phyloP scores from a whole-genome alignment of 75 land plant genomes.

The Picea glauca region DNA sequence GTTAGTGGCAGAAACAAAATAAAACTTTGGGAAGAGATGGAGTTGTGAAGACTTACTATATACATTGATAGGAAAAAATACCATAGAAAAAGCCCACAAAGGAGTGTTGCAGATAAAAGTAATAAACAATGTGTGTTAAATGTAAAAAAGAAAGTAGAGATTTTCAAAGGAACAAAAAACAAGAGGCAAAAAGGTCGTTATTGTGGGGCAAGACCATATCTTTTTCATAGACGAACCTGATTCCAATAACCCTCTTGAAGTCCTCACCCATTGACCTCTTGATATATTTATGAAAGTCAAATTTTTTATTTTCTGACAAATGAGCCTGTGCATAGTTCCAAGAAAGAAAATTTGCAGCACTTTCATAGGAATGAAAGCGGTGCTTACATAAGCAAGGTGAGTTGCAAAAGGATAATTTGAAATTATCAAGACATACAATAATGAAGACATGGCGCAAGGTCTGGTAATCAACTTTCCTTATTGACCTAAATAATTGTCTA shows the following conservation, averaged over 20 bases:
- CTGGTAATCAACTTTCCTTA: constrained; percentile 64
- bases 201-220: too few relatives aligned
- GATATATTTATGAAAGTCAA: not conserved
- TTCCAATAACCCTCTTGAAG: constrained; percentile 3
- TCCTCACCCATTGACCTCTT: not conserved
- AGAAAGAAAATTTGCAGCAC: not conserved
- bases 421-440: constrained; percentile 30
- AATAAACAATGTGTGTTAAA: not conserved
- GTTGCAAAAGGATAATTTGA: not conserved
- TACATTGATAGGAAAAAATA: too few relatives aligned
- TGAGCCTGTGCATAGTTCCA: constrained; percentile 29
- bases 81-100: too few relatives aligned
- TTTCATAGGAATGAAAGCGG: not conserved
- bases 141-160: too few relatives aligned
- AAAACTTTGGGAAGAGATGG: too few relatives aligned
- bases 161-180: too few relatives aligned
- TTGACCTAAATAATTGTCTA: constrained; percentile 77
- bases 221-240: not conserved
- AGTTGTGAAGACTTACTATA: too few relatives aligned
- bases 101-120: not conserved
- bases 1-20: too few relatives aligned
- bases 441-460: constrained; percentile 75
- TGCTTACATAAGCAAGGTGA: not conserved
- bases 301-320: constrained; percentile 33
- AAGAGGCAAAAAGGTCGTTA: too few relatives aligned